Percentiles rank a stretch among this genome's conserved stretches.
Conservation (phyloP, 164 flowering plant genomes). For the Nelumbo lutea region DNA sequence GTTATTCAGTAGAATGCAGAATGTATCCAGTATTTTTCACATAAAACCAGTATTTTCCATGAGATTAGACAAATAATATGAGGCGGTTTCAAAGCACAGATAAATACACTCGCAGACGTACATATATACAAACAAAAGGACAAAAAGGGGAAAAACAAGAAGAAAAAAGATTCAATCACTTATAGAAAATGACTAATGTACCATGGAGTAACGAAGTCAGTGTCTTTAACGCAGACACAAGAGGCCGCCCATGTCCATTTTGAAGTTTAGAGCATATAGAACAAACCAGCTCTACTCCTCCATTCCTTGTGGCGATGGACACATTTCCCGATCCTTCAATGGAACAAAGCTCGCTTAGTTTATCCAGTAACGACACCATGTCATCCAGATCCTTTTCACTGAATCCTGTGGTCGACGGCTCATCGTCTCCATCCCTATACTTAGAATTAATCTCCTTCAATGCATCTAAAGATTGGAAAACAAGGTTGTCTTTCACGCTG, state of each 20-base stretch:
- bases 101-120: too few relatives aligned
- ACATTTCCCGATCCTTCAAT: slow-evolving; percentile 51
- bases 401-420: slow-evolving; percentile 3
- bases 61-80: not conserved
- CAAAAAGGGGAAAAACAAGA: not conserved
- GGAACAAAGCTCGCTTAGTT: slow-evolving; percentile 42
- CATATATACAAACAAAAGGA: too few relatives aligned
- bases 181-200: slow-evolving; percentile 19
- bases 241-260: slow-evolving; percentile 15
- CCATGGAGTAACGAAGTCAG: slow-evolving; percentile 62
- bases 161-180: not conserved
- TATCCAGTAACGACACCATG: slow-evolving; percentile 38
- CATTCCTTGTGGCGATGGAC: slow-evolving; percentile 64
- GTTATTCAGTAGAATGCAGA: not conserved
- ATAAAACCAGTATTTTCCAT: too few relatives aligned
- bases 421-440: slow-evolving; percentile 5
- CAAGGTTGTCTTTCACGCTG: slow-evolving; percentile 51
- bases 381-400: slow-evolving; percentile 27
- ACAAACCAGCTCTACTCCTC: slow-evolving; percentile 65
- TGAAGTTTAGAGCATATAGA: slow-evolving; percentile 52
- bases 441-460: slow-evolving; percentile 37
- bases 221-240: slow-evolving; percentile 47
- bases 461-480: slow-evolving; percentile 51
- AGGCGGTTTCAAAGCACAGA: not conserved
- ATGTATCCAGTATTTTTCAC: too few relatives aligned